A percentile compares a stretch with the other conserved stretches of the same genome.
phyloP scores from a whole-genome alignment of 768 basidiomycete genomes.

The Mycena maculata region DNA sequence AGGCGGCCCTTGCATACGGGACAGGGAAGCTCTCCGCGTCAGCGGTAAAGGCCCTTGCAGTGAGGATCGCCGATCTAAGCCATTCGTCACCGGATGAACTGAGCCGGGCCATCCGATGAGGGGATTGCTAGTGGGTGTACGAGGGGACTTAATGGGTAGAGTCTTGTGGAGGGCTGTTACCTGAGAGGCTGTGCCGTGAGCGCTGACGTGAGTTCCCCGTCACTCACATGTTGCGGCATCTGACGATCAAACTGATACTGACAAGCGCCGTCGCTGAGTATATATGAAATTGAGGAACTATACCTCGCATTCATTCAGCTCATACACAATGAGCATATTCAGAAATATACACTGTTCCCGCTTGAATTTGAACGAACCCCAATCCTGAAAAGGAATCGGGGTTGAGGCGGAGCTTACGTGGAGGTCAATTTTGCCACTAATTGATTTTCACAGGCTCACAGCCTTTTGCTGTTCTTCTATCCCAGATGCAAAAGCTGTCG shows the following conservation, averaged over 20 bases:
- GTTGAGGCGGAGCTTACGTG: not conserved
- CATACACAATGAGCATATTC: not conserved
- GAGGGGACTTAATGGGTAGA: too few species aligned
- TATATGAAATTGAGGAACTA: not conserved
- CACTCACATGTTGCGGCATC: not conserved
- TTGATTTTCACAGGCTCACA: not conserved
- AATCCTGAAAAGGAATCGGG: slow-evolving; percentile 1
- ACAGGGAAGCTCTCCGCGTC: too few species aligned
- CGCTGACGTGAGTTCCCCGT: too few species aligned
- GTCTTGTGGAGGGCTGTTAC: too few species aligned
- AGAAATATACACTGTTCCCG: not conserved
- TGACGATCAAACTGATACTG: not conserved
- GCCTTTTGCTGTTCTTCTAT: slow-evolving; percentile 11
- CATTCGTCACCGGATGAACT: too few species aligned
- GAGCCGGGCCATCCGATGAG: too few species aligned
- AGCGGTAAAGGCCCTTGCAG: too few species aligned
- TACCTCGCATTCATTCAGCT: not conserved
- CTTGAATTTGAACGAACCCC: slow-evolving; percentile 1
- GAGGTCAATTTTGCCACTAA: not conserved
- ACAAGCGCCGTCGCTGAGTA: too few species aligned
- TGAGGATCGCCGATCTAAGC: too few species aligned
- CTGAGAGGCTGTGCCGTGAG: too few species aligned
- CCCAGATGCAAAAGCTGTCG: slow-evolving; percentile 8
- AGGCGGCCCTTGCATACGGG: too few species aligned
- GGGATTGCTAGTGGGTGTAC: too few species aligned